Evolutionary conservation across 257 asterid genomes (phyloP), one percentile per base, ranked within the genome.

Genomic region (Solanum tarapatanum): DNA sequence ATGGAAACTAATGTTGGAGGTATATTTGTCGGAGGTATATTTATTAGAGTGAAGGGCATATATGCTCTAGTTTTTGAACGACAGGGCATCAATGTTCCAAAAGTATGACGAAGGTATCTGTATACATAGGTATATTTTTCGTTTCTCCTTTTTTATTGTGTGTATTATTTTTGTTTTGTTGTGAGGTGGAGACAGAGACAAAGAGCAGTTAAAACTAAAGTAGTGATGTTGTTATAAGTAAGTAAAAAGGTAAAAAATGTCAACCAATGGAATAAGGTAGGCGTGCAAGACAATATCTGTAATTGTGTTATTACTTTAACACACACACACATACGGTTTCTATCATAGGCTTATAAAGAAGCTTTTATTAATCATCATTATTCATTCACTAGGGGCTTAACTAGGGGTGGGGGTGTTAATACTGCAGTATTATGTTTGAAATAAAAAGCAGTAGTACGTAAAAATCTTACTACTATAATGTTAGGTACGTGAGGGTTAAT

Each of bases 211-310:
- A 79, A 79, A 24, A 79, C 37, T 43, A 24, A 55, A 6, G 10
- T 55, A 2, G 37, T 26, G 35, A 41, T 13, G n/a, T 12, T 55
- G 62, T 51, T 8, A 7, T 13, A 4, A 79, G 62, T 4, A 26
- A 79, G 64, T 79, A 24, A 41, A 79, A 39, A 79, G 35, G 37
- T 12, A 7, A 26, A 32, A n/a, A 48, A 36, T 66, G 66, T 33
- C 33, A 8, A 66, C 89, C 89, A 86, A 83, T 87, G 37, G 35
- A 21, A 84, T n/a, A 13, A 19, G 88, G 86, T 41, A 2, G 84
- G 91, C 91, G 91, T 89, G 91, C 86, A 62, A 89, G 83, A 87
- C 43, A 84, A 87, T 79, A 79, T 60, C 89, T 89, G 89, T 28
- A 13, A 33, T 45, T 75, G 60, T 89, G 91, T 35, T 62, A 35